Percentiles rank a stretch among this genome's conserved stretches.
phyloP scores from a whole-genome alignment of 768 basidiomycete species.

The Holtermanniella nyarrowii region DNA sequence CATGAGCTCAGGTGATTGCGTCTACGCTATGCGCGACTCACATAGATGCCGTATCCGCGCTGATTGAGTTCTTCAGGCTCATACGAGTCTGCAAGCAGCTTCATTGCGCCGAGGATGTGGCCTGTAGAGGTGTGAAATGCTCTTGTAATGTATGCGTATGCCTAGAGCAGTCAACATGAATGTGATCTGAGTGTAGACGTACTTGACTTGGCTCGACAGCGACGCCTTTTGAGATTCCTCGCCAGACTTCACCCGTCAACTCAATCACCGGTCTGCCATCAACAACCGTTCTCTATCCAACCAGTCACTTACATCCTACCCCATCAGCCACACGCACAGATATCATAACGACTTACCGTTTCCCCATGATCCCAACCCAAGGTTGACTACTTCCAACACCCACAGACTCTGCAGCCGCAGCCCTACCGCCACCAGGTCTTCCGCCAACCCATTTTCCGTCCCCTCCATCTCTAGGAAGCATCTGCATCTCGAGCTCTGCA shows the following conservation, averaged over 20 bases:
- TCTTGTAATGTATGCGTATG: conserved; percentile 72
- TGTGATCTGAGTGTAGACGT: conserved; percentile 5
- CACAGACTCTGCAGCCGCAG: conserved; percentile 6
- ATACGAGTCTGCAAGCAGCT: conserved; percentile 41
- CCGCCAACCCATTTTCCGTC: conserved; percentile 1
- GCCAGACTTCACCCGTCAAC: conserved; percentile 62
- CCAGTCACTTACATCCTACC: conserved; percentile 5
- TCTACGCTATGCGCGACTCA: conserved; percentile 15
- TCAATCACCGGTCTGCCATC: conserved; percentile 63
- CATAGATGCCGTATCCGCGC: conserved; percentile 68
- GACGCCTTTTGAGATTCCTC: conserved; percentile 62
- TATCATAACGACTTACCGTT: conserved; percentile 18
- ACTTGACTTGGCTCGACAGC: conserved; percentile 57
- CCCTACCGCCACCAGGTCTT: conserved; percentile 9
- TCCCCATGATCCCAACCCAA: conserved; percentile 58
- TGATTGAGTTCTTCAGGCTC: conserved; percentile 41
- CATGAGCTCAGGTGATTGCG: not conserved
- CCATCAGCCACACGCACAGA: not conserved
- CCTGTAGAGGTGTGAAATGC: conserved; percentile 71
- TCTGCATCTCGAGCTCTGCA: conserved; percentile 46
- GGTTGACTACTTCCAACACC: conserved; percentile 33
- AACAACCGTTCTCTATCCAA: not conserved
- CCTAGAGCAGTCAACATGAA: conserved; percentile 31
- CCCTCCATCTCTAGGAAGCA: conserved; percentile 20
- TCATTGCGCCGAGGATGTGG: conserved; percentile 54